phyloP scores from a whole-genome alignment of 1,139 yeast species.

The Torulaspora globosa region DNA sequence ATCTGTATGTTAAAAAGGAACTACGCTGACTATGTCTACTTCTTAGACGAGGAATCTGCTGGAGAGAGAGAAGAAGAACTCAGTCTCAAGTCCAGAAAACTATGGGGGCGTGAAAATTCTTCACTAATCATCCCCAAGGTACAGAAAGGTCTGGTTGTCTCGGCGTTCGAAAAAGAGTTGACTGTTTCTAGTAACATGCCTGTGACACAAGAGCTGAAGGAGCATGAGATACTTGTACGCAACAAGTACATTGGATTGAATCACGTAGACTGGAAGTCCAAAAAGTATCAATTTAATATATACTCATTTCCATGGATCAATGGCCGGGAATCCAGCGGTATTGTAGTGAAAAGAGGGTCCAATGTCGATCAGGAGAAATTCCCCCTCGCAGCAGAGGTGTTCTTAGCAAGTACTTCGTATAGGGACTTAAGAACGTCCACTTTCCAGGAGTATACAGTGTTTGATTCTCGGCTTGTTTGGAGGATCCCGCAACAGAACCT shows the following conservation, averaged over 20 bases:
- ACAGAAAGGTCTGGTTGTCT: constrained; percentile 33
- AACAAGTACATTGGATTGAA: constrained; percentile 45
- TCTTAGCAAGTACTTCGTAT: constrained; percentile 46
- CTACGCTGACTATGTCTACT: constrained; percentile 1
- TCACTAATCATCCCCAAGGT: constrained; percentile 38
- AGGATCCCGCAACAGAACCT: constrained; percentile 38
- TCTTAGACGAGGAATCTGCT: constrained; percentile 9
- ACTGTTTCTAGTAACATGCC: constrained; percentile 20
- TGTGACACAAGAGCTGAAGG: constrained; percentile 27
- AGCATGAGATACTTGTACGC: constrained; percentile 41
- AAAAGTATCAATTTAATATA: constrained; percentile 46
- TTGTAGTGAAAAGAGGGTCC: constrained; percentile 38
- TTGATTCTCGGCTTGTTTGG: constrained; percentile 46
- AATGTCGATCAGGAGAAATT: constrained; percentile 33
- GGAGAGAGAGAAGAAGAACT: constrained; percentile 34
- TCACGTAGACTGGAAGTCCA: constrained; percentile 52
- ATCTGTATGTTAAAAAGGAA: constrained; percentile 1
- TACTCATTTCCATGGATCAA: constrained; percentile 50
- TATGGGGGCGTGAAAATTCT: constrained; percentile 49
- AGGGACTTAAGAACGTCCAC: constrained; percentile 47
- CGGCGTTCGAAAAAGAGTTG: constrained; percentile 34
- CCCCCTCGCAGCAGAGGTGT: constrained; percentile 39
- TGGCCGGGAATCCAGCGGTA: constrained; percentile 47
- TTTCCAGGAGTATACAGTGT: constrained; percentile 45
- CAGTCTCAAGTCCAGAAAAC: constrained; percentile 36